Base-by-base conservation (phyloP, 257 asterid species). In the Petunia axillaris region DNA sequence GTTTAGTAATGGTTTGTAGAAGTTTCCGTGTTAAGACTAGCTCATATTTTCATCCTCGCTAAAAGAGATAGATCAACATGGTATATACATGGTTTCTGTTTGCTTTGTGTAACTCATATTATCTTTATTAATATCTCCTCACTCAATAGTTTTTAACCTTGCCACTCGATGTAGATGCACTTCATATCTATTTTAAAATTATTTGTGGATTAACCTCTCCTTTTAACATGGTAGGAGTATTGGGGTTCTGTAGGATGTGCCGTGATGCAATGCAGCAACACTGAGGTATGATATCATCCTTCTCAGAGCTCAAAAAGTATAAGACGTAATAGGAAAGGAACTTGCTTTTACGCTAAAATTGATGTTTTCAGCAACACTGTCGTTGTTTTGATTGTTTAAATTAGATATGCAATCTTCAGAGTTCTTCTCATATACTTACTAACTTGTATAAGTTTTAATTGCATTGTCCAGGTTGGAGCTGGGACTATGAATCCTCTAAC, bases 401-500 rank as follows among this genome's bases (percentile, higher is more conserved):
- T 71, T 71, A 11, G 3, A 9, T 11, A 9, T 70, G 16, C 50
- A 25, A 70, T 46, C 77, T 25, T 70, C 46, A 70, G 59, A 70
- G 77, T 70, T 71, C 4, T 9, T 46, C 6, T 11, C 62, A 35
- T 71, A 53, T 39, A n/a, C 79, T 75, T 59, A 62, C 84, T 86
- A 40, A 77, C 66, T 64, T 81, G 68, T 81, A 80, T 81, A 80
- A 48, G 62, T 66, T 82, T 84, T 81, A 86, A 44, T 78, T 79
- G 79, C 82, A 63, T 83, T 87, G 85, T 59, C 75, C 93, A 95
- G 99, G 99, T 95, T 82, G 99, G 99, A 85, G 99, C 99, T 78
- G 99, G 99, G 80, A 95, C 99, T 60, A 95, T 95, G 98, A 95
- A 95, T 86, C 99, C 99, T 68, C 97, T 90, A 71, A 95, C 99